Evolutionary conservation across 2,329 filamentous ascomycete species (phyloP).

Genomic region (Tolypocladium album): DNA sequence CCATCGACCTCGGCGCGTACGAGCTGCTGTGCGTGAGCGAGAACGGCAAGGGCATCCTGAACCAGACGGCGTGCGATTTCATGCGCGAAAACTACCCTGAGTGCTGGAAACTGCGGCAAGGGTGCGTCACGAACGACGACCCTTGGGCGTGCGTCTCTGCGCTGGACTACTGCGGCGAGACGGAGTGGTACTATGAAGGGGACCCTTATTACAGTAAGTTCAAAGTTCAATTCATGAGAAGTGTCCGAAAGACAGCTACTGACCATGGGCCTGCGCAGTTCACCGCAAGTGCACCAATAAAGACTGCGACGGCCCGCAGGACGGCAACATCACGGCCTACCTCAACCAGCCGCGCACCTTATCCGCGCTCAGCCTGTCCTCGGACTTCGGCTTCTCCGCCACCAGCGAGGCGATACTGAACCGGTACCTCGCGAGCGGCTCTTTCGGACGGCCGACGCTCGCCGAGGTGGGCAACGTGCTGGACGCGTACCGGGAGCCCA

Average conservation of each 20-base stretch:
- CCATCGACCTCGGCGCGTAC: slow-evolving; percentile 1
- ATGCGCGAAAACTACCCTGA: not conserved
- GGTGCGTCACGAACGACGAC: not conserved
- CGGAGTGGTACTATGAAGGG: not conserved
- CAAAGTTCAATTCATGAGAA: not conserved
- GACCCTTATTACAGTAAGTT: not conserved
- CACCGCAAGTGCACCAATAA: not conserved
- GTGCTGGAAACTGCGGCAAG: not conserved
- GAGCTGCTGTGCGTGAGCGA: slow-evolving; percentile 1
- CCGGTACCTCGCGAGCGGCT: not conserved
- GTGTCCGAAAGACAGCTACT: not conserved
- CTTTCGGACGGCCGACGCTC: not conserved
- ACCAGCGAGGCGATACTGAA: not conserved
- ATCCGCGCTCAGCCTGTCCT: not conserved
- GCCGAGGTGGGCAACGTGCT: not conserved
- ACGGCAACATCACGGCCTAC: not conserved
- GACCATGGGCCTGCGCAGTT: not conserved
- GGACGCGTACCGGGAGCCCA: not conserved
- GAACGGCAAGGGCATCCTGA: not conserved
- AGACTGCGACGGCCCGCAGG: not conserved
- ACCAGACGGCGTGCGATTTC: slow-evolving; percentile 1
- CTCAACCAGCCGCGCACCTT: not conserved
- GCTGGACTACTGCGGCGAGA: not conserved
- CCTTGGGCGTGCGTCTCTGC: not conserved
- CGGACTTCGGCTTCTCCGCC: not conserved